Evolutionary conservation across 2,329 filamentous ascomycete genomes (phyloP), one percentile per base, ranked within the genome.

Genomic region (Diaporthe citriasiana): DNA sequence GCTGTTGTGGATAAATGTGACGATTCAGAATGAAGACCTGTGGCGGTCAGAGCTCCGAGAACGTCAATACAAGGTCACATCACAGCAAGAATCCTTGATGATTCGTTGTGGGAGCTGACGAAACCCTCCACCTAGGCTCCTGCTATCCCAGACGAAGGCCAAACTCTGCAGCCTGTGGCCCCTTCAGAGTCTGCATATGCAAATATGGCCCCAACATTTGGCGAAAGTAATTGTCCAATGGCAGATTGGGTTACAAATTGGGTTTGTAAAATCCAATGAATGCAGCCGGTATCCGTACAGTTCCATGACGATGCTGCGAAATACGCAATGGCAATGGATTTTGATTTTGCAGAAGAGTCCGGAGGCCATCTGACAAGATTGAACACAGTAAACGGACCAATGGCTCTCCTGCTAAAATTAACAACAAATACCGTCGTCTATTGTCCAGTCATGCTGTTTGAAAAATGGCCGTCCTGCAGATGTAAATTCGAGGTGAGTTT

Each of bases 281-380:
- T 22, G 51, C 35, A 70, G 19, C 50, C 50, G 27, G 66, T 70
- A 33, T n/a, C n/a, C n/a, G n/a, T n/a, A 6, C 53, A 71, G 12
- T 25, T 38, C 33, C 40, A 57, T 12, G 69, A 50, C 7, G 22
- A 35, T 13, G 53, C 40, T 35, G 15, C 25, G 53, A 71, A 50
- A 19, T 9, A 13, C 12, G 19, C 22, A 12, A 50, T 12, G 4
- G 59, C 51, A 30, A 19, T 22, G 35, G 51, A 70, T 47, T 25
- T 53, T 40, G 15, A 51, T 19, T 4, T 6, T 7, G 5, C 6
- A 3, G 30, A 47, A 27, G 69, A 30, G 0, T 50, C 3, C 2
- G 35, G 56, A 25, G 8, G 17, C 15, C 9, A 0, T 30, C 15
- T 51, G 3, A 30, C 69, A 17, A 40, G 13, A n/a, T 57, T 47